Percentiles rank a stretch among this genome's conserved stretches.
phyloP scores from a whole-genome alignment of 148 eudicot genomes.

The Vaccinium corymbosum region DNA sequence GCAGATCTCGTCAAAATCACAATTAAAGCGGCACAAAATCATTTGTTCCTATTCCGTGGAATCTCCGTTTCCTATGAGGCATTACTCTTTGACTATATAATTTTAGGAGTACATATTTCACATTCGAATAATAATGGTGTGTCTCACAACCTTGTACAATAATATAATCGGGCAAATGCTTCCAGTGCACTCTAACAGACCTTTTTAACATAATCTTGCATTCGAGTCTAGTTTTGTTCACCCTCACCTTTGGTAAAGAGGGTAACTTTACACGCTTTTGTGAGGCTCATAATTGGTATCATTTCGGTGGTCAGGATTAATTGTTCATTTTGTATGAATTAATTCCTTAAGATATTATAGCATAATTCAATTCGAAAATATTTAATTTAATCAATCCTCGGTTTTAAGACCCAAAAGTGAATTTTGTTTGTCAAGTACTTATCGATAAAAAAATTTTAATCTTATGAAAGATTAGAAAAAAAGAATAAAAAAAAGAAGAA shows the following conservation, averaged over 20 bases:
- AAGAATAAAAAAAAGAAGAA: too few relatives aligned
- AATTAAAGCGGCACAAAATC: neutral
- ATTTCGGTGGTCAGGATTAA: neutral
- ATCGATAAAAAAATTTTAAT: neutral
- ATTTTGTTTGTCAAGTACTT: neutral
- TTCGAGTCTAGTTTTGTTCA: too few relatives aligned
- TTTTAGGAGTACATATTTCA: too few relatives aligned
- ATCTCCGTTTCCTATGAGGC: neutral
- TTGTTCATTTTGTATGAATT: neutral
- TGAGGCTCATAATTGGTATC: neutral
- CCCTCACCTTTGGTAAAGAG: neutral
- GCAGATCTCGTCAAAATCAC: conserved; percentile 6
- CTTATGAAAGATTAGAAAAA: neutral
- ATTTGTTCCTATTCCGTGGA: neutral
- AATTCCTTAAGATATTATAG: neutral
- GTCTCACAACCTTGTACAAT: too few relatives aligned
- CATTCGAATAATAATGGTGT: too few relatives aligned
- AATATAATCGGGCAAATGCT: neutral
- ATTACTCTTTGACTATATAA: neutral
- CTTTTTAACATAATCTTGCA: neutral
- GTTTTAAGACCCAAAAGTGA: neutral
- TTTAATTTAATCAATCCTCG: neutral
- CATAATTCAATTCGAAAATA: neutral
- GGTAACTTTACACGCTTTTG: neutral
- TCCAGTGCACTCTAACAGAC: neutral